Base-by-base conservation (phyloP, 2,329 filamentous ascomycete genomes). In the Xylaria arbuscula region DNA sequence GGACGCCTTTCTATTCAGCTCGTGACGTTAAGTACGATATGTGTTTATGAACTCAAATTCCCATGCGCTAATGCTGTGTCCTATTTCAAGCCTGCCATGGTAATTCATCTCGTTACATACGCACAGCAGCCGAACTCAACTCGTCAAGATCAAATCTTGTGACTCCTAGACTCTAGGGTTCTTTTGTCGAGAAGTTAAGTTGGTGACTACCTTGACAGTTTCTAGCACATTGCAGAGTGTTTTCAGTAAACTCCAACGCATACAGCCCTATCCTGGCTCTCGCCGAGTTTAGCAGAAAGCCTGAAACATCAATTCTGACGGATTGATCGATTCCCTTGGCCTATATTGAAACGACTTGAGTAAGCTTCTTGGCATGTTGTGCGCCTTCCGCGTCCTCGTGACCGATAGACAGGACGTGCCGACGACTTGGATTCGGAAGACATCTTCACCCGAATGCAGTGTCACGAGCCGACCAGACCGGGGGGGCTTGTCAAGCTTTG, bases 341-440 rank as follows among this genome's bases (percentile, higher is more conserved):
- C 42, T 19, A 11, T 42, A 28, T 48, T 51, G 22, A 60, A 57
- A 48, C 57, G n/a, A 62, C 45, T 68, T 42, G 24, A 60, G 40
- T 55, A 47, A 42, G 36, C 24, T n/a, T 61, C 54, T 53, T 56
- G 62, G 34, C 48, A 61, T 40, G 45, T 17, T 50, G 50, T 62
- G 65, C 38, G 54, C 56, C 57, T 60, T 61, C 62, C 62, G 55
- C 57, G 36, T 3, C n/a, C 66, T 57, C 63, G 57, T 64, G 67
- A 62, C 66, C 54, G 63, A 53, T 60, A 58, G 15, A 32, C 24
- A 34, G 3, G 47, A 69, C 57, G 45, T 66, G 56, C 66, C 69
- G 40, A 57, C 60, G 60, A 69, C 53, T 70, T 66, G 63, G 61
- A 64, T 57, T 69, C 53, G 45, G 53, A 34, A 53, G 54, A 62